Conservation (phyloP, 176 grass and related monocot species). For the Oryza punctata region DNA sequence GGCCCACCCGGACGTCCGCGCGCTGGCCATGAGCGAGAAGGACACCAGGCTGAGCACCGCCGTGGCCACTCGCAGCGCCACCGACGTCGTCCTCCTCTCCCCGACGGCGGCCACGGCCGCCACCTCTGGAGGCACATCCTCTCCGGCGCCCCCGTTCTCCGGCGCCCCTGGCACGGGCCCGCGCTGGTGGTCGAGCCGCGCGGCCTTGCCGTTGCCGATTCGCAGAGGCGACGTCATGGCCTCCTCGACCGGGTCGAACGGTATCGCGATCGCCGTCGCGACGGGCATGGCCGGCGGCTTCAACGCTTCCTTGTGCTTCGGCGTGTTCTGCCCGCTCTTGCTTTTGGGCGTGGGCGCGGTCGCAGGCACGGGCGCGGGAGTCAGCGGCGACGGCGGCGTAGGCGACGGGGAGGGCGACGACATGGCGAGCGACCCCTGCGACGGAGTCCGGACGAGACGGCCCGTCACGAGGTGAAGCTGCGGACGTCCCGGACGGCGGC, state of each 20-base stretch:
- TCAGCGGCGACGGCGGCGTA: slow-evolving; percentile 41
- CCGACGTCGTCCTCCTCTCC: slow-evolving; percentile 39
- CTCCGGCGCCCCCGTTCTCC: not conserved
- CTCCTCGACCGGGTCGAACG: slow-evolving; percentile 27
- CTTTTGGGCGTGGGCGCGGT: not conserved
- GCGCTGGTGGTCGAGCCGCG: slow-evolving; percentile 16
- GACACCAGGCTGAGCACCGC: slow-evolving; percentile 65
- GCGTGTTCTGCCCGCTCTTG: slow-evolving; percentile 40
- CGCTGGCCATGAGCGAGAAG: slow-evolving; percentile 77
- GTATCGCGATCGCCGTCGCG: not conserved
- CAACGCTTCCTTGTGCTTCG: slow-evolving; percentile 38
- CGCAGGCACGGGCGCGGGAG: not conserved
- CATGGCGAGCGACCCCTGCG: slow-evolving; percentile 37
- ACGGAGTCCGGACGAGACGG: slow-evolving; percentile 50
- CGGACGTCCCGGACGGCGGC: not conserved
- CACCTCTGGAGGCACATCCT: slow-evolving; percentile 23
- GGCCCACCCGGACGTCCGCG: slow-evolving; percentile 75
- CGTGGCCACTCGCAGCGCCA: slow-evolving; percentile 73
- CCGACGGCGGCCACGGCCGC: slow-evolving; percentile 43
- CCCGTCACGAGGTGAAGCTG: slow-evolving; percentile 34
- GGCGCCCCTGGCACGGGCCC: not conserved
- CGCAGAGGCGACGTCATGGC: slow-evolving; percentile 35
- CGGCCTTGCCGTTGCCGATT: not conserved
- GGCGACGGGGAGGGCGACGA: slow-evolving; percentile 32
- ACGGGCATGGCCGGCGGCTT: slow-evolving; percentile 21